Evolutionary conservation across 1,284 basidiomycete species (phyloP), one percentile per base, ranked within the genome.

Genomic region (Agaricales sp.): DNA sequence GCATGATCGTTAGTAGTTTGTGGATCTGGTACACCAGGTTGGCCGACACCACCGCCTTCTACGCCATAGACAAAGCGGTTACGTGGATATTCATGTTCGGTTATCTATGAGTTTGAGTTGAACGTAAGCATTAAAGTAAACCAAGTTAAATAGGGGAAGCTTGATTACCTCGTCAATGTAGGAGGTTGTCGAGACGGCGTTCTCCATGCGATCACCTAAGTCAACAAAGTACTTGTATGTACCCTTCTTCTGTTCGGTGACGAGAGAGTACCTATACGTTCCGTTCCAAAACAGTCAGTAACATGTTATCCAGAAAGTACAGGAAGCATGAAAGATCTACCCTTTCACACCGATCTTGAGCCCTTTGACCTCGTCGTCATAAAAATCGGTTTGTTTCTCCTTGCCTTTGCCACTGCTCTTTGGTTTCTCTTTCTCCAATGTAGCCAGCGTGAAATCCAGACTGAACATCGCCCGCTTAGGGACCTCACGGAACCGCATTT

Each of bases 341-440:
- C 94, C 96, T 62, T 92, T 92, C 46, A 98, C 74, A 2, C 92
- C 91, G 53, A 99, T 94, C 14, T 79, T 77, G 53, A 97, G 81
- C 1, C 78, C 88, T 13, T 87, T 45, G 12, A 6, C 44, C 44
- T 6, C 14, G 73, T 22, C 43, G 8, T 41, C 8, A 18, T 41
- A 41, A 11, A 35, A 11, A 8, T n/a, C 30, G n/a, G n/a, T n/a
- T n/a, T n/a, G n/a, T n/a, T n/a, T n/a, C 39, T 8, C 39, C 8
- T 41, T 41, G 8, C 39, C 39, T 16, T 41, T 41, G 26, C 26
- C 26, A n/a, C n/a, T n/a, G n/a, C n/a, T n/a, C n/a, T n/a, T n/a
- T n/a, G n/a, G n/a, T 30, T 30, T 30, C 6, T 30, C 6, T 6
- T 30, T 14, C 26, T 30, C 26, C 39, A 41, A 16, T 4, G 39